Evolutionary conservation across 116 monocot genomes (phyloP), one percentile per base, ranked within the genome.

Genomic region (Trichopus zeylanicus): DNA sequence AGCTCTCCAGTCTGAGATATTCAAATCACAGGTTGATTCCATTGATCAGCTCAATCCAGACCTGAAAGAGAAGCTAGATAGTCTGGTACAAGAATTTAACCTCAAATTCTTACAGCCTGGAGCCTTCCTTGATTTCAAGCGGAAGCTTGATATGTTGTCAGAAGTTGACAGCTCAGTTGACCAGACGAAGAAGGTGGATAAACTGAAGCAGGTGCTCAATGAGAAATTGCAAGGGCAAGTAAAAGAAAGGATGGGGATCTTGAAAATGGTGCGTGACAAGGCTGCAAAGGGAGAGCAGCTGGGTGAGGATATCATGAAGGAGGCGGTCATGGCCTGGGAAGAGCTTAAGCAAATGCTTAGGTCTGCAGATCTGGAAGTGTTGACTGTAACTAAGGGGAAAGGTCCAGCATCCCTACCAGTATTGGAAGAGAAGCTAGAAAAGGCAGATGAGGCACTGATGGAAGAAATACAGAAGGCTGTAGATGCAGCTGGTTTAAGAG

Each of bases 131-230:
- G 55, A 51, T 8, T 57, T 89, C 47, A 84, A 84, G 51, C 84
- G 81, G 58, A 89, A 84, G 61, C 73, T 84, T 48, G 48, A 81
- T 24, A 75, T 62, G 56, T 31, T 80, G 27, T 69, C 75, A 46
- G 80, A 81, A 48, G 72, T 73, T 20, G 70, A 46, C 70, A 67
- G 35, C 59, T 26, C 83, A 2, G 59, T 53, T n/a, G 78, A 81
- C 31, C 46, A 26, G 15, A 73, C 12, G 47, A 55, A 34, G 9
- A 88, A 88, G 37, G 64, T 64, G 10, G 81, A 84, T 70, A 77
- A 25, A 39, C 60, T 88, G 65, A 78, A 80, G 75, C 75, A 67
- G 70, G 81, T 75, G 78, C 70, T 89, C 35, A 89, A 89, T 61
- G 72, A 77, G 64, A 81, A 75, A 30, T 65, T 89, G 29, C 72